Evolutionary conservation across 2,329 filamentous ascomycete genomes (phyloP).

Genomic region (Cordyceps cicadae): DNA sequence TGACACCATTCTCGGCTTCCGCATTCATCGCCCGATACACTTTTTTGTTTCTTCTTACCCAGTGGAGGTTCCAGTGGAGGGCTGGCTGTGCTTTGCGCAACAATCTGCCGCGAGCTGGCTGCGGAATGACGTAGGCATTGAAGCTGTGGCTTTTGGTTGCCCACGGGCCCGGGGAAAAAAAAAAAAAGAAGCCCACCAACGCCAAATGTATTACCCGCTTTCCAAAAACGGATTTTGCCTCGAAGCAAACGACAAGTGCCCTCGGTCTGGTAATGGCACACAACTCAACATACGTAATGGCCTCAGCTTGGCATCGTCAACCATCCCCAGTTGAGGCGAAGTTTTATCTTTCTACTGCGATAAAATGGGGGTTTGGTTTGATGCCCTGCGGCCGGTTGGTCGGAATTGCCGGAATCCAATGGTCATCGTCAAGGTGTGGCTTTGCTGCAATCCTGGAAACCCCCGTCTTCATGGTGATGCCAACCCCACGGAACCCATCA

Average conservation of each 20-base stretch:
- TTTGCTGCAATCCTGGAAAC: too few relatives aligned
- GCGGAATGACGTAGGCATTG: not conserved
- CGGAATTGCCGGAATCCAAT: too few relatives aligned
- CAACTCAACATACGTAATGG: too few relatives aligned
- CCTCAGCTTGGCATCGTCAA: not conserved
- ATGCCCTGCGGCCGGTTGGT: too few relatives aligned
- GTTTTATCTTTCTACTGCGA: not conserved
- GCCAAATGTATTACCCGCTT: conserved; percentile 1
- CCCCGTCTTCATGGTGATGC: too few relatives aligned
- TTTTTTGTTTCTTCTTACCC: not conserved
- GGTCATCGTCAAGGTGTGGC: too few relatives aligned
- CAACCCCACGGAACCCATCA: not conserved
- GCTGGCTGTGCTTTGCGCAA: not conserved
- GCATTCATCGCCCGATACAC: not conserved
- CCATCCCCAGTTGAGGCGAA: not conserved
- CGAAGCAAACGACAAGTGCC: not conserved
- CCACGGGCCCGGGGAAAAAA: not conserved
- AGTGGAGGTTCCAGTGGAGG: not conserved
- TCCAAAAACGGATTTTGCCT: conserved; percentile 4
- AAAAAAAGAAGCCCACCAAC: not conserved
- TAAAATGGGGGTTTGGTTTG: not conserved
- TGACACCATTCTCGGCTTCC: conserved; percentile 5
- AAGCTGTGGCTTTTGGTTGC: not conserved
- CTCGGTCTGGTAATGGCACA: not conserved
- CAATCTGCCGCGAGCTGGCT: not conserved